A percentile compares a stretch with the other conserved stretches of the same genome.
Evolutionary conservation across 2,329 filamentous ascomycete species (phyloP).

Genomic region (Amauroascus niger): DNA sequence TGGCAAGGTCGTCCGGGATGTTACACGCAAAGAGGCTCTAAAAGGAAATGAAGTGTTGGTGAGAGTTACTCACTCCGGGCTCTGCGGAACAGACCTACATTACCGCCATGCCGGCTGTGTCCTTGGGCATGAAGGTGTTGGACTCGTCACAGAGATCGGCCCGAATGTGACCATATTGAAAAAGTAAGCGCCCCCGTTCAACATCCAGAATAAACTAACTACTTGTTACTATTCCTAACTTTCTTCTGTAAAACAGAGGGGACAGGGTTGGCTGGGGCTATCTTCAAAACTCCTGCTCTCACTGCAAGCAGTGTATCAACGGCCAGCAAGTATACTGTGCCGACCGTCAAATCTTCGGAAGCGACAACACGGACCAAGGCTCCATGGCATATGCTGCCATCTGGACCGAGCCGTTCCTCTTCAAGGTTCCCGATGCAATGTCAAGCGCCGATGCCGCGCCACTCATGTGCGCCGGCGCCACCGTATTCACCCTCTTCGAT

Average conservation of each 20-base stretch:
- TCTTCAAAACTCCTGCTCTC: conserved; percentile 14
- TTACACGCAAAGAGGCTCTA: neutral
- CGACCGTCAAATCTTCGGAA: conserved; percentile 30
- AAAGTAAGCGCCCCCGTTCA: conserved; percentile 6
- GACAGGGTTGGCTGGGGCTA: conserved; percentile 39
- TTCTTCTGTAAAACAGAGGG: conserved; percentile 19
- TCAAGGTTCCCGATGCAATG: conserved; percentile 37
- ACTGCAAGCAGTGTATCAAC: conserved; percentile 29
- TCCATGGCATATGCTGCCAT: conserved; percentile 32
- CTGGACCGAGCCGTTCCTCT: conserved; percentile 34
- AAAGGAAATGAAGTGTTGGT: conserved; percentile 44
- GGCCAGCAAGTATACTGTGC: conserved; percentile 21
- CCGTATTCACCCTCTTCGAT: conserved; percentile 41
- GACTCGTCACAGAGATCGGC: conserved; percentile 26
- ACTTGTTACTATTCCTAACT: neutral
- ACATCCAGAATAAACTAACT: neutral
- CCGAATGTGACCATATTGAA: conserved; percentile 28
- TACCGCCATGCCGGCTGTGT: conserved; percentile 16
- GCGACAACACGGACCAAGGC: conserved; percentile 30
- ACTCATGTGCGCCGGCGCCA: conserved; percentile 44
- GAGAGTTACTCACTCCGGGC: conserved; percentile 55
- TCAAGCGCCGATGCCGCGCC: conserved; percentile 40
- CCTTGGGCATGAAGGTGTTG: conserved; percentile 34
- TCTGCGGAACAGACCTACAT: conserved; percentile 51
- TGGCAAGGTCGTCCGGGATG: conserved; percentile 1